Evolutionary conservation across 805 yeast species (phyloP), one percentile per base, ranked within the genome.

Genomic region (Zygosaccharomyces gambellarensis): DNA sequence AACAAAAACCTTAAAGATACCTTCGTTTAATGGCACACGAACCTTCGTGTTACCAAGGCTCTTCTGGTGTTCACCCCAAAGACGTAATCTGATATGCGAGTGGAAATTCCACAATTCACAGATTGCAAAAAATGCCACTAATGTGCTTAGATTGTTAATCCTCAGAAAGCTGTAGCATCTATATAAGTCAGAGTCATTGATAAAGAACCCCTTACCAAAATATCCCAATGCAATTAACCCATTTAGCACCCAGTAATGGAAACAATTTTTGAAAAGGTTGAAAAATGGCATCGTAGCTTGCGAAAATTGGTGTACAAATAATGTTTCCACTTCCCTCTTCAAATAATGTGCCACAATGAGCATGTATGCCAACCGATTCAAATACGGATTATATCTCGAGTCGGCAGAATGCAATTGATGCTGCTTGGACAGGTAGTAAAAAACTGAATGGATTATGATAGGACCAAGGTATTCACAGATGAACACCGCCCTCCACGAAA

Each of bases 231-330:
- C 57, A 71, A 75, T 66, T 10, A 79, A 64, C 7, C 98, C 97
- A 47, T 90, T 85, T 56, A 92, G 72, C n/a, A 87, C 67, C 97
- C 97, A 92, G 71, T 94, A 94, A 68, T 94, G 97, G 56, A 79
- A 74, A 36, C 90, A 83, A 72, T 94, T 94, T 71, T 90, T 89
- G 77, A 92, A 87, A 51, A 94, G 70, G 69, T 89, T 87, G 65
- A 81, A 78, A 39, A 86, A 61, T 3, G 99, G 99, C 99, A 94
- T 94, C 11, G 99, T 94, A 23, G 88, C 82, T 50, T 82, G 74
- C 21, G 97, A 87, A 65, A 94, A 94, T 53, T 78, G 76, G 71
- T 94, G 99, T 45, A 94, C 83, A 62, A 81, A 83, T 22, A 85
- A 56, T 7, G 97, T 89, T 71, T 94, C 99, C 55, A 78, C 77